A percentile compares a stretch with the other conserved stretches of the same genome.
Conservation (phyloP, 2,329 filamentous ascomycete genomes). For the Aspergillus chevalieri region DNA sequence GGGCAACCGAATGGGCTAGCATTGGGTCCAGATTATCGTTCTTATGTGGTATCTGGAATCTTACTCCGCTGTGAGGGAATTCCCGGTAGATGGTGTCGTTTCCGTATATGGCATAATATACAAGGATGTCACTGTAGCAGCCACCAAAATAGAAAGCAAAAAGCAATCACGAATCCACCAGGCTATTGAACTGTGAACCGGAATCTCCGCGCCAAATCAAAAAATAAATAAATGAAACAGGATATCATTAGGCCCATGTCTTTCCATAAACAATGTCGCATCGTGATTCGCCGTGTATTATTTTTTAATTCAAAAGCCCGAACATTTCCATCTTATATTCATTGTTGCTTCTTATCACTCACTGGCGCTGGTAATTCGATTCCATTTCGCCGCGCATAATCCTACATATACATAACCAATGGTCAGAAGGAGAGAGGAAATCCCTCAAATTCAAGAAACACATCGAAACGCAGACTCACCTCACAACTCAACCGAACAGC, state of each 20-base stretch:
- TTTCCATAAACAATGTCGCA: background rate
- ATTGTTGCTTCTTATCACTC: slow-evolving; percentile 3
- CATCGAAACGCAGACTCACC: slow-evolving; percentile 23
- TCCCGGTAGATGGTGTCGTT: slow-evolving; percentile 2
- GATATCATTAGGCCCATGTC: background rate
- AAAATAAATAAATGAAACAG: background rate
- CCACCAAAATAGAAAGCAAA: too few species aligned
- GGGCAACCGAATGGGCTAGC: slow-evolving; percentile 11
- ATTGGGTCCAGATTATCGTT: background rate
- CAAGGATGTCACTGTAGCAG: too few species aligned
- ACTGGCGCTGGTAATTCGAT: slow-evolving; percentile 13
- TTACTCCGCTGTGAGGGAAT: background rate
- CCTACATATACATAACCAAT: slow-evolving; percentile 13
- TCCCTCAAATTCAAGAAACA: background rate
- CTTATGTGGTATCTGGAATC: too few species aligned
- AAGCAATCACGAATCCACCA: too few species aligned
- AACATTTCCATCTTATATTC: slow-evolving; percentile 3
- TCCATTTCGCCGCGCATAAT: slow-evolving; percentile 27
- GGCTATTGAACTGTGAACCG: too few species aligned
- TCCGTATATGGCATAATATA: background rate
- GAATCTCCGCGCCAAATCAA: too few species aligned
- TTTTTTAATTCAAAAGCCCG: too few species aligned
- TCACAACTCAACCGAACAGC: slow-evolving; percentile 46
- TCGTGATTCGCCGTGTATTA: background rate
- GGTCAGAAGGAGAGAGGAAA: background rate